Conservation (phyloP, 2,329 filamentous ascomycete species). For the Colletotrichum liaoningense region DNA sequence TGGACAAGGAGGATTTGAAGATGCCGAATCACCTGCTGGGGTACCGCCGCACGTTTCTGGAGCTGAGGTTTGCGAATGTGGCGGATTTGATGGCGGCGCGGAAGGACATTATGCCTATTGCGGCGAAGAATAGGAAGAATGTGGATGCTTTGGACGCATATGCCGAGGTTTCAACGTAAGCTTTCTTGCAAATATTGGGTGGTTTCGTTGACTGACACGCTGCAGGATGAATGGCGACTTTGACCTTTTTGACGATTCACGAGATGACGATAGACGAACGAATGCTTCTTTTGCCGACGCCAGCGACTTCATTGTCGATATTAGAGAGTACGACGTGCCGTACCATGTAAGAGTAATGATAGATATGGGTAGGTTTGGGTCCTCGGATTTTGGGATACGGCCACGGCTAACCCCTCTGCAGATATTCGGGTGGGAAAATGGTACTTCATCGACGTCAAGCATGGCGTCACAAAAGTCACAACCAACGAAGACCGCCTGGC, state of each 20-base stretch:
- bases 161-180: constrained; percentile 90
- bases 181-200: constrained; percentile 34
- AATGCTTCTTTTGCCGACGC: constrained; percentile 84
- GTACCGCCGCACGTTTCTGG: constrained; percentile 87
- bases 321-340: constrained; percentile 98
- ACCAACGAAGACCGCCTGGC: constrained; percentile 89
- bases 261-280: constrained; percentile 82
- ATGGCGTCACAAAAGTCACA: constrained; percentile 84
- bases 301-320: constrained; percentile 97
- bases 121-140: constrained; percentile 96
- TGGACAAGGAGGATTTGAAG: constrained; percentile 92
- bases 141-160: constrained; percentile 98
- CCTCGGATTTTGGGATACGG: neutral
- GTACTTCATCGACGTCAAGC: constrained; percentile 96
- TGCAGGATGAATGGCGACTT: constrained; percentile 81
- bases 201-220: constrained; percentile 36
- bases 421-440: constrained; percentile 97
- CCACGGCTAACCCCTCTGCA: constrained; percentile 51
- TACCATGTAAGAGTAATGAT: constrained; percentile 99
- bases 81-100: constrained; percentile 86
- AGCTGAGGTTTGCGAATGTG: constrained; percentile 89
- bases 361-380: constrained; percentile 74
- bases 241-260: constrained; percentile 92
- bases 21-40: constrained; percentile 97
- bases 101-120: constrained; percentile 86